Evolutionary conservation across 176 grass and related monocot species (phyloP), one percentile per base, ranked within the genome.

Genomic region (Stipa capillata): DNA sequence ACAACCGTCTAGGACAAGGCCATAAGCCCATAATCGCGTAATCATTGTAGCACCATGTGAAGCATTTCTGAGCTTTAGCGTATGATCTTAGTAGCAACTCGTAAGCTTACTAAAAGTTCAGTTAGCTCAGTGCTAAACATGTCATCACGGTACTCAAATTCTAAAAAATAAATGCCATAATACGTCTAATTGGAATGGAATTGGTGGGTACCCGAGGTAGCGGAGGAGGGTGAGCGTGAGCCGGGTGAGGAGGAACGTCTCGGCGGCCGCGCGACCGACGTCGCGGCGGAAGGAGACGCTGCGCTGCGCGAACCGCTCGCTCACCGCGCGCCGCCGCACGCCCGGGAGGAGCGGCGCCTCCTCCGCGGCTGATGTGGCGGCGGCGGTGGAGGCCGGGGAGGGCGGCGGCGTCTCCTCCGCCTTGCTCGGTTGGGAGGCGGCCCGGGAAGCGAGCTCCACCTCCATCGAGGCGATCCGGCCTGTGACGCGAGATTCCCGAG

Each of bases 161-260:
- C 65, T 33, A 17, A 2, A 31, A 42, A 61, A 21, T 47, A 61
- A 31, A 44, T 39, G 53, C 8, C 53, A 43, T 2, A 6, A 16
- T 25, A 56, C 54, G n/a, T n/a, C n/a, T n/a, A n/a, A n/a, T n/a
- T n/a, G n/a, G n/a, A 85, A 27, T 32, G 74, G 55, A 65, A 61
- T 6, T 2, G 9, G 57, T 9, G 43, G 53, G 24, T 87, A 95
- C 96, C 90, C 96, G 34, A 99, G 90, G 78, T 99, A 99, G 65
- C 96, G 92, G 70, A 99, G 96, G 31, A 99, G 92, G 31, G 37
- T 89, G 63, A 98, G 45, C 6, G 92, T 86, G 80, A 97, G 85
- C 23, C 95, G 85, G 13, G 92, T 97, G 72, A 94, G 55, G 52
- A 97, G 92, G 37, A 86, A 97, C 27, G 94, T 88, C 68, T 88